Evolutionary conservation across 495 filamentous ascomycete genomes (phyloP).

Genomic region (Monascus purpureus): DNA sequence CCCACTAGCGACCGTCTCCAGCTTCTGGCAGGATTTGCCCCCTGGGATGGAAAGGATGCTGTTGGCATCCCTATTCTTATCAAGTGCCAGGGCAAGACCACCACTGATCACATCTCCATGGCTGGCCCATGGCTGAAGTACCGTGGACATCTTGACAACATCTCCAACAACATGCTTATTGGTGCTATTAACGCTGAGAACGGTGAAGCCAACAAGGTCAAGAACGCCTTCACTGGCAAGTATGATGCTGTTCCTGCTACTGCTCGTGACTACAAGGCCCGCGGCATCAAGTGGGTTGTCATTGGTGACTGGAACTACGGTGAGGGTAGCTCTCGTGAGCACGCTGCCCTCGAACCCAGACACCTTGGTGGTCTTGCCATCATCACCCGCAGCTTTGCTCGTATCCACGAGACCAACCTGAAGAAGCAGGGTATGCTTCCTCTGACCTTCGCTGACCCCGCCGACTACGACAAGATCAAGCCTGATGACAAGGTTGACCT

Average conservation of each 20-base stretch:
- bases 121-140: constrained; percentile 99
- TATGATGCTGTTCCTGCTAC: constrained; percentile 83
- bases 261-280: constrained; percentile 96
- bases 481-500: constrained; percentile 87
- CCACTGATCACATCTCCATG: constrained; percentile 97
- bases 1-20: constrained; percentile 89
- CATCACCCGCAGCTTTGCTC: constrained; percentile 90
- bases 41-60: constrained; percentile 94
- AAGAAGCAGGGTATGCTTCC: constrained; percentile 99
- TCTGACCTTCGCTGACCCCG: constrained; percentile 84
- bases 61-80: constrained; percentile 83
- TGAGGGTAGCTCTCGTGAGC: constrained; percentile 93
- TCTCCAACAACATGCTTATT: constrained; percentile 99
- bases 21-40: constrained; percentile 67
- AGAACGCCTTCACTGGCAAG: constrained; percentile 74
- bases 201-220: constrained; percentile 95
- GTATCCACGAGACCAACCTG: constrained; percentile 99
- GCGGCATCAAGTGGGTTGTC: constrained; percentile 92
- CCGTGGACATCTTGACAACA: constrained; percentile 98
- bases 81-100: constrained; percentile 97
- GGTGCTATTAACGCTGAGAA: constrained; percentile 93
- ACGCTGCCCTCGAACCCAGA: constrained; percentile 92
- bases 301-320: constrained; percentile 99
- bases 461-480: constrained; percentile 94
- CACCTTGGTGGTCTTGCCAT: constrained; percentile 96